Conservation (phyloP, 352 stramenopile species). For the Phytophthora tubulina region DNA sequence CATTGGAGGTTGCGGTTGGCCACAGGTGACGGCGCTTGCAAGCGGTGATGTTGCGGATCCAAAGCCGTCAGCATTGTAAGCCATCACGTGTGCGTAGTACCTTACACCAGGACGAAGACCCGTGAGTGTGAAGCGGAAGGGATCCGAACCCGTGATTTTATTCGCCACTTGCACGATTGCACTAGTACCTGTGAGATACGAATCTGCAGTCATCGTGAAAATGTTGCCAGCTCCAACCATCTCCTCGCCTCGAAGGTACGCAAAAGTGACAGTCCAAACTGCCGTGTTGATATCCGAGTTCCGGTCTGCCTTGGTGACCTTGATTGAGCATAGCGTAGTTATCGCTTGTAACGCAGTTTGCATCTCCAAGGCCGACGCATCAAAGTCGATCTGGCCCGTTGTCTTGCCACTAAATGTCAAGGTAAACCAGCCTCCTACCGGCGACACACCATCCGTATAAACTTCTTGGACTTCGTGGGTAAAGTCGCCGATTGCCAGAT, state of each 20-base stretch:
- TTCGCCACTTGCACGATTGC: conserved; percentile 77
- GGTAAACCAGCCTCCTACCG: conserved; percentile 84
- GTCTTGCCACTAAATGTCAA: conserved; percentile 93
- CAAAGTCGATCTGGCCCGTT: conserved; percentile 76
- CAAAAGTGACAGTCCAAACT: conserved; percentile 95
- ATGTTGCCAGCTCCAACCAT: conserved; percentile 93
- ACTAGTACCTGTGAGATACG: conserved; percentile 70
- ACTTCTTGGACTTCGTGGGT: conserved; percentile 84
- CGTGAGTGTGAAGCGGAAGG: conserved; percentile 71
- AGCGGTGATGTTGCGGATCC: conserved; percentile 58
- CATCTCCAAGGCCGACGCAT: conserved; percentile 87
- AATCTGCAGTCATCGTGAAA: conserved; percentile 74
- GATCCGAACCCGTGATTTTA: conserved; percentile 91
- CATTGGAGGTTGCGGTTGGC: conserved; percentile 55
- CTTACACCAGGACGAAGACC: conserved; percentile 55
- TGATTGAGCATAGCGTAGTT: conserved; percentile 88
- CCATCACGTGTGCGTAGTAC: conserved; percentile 86
- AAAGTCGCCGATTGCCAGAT: conserved; percentile 92
- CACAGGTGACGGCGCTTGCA: conserved; percentile 63
- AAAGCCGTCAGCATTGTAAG: conserved; percentile 71
- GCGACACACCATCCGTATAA: conserved; percentile 29
- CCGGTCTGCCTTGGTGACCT: conserved; percentile 62
- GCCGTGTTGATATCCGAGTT: conserved; percentile 64
- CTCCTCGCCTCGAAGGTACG: conserved; percentile 93
- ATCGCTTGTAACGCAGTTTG: conserved; percentile 79